These are phyloP conservation scores for Vitrella brassicaformis DNA, from an alignment of 73 alveolate genomes.

Conservation along the genomic window DNA sequence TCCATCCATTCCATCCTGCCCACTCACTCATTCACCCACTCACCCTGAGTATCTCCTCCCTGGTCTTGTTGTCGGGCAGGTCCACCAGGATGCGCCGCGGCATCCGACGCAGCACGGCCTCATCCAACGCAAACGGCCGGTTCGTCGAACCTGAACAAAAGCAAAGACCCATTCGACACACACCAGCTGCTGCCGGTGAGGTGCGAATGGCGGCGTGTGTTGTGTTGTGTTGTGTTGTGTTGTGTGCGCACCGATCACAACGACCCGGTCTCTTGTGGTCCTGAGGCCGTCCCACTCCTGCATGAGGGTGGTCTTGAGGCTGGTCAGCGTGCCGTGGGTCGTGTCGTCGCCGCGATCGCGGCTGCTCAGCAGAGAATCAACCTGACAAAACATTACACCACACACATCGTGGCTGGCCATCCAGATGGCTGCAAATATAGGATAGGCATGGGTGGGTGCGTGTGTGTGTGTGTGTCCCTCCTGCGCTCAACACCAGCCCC, in stretches of 20 bases:
- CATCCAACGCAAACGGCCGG: background rate
- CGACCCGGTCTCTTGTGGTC: conserved; percentile 10
- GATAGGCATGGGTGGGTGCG: too few species aligned
- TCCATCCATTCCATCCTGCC: too few species aligned
- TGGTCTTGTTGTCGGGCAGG: background rate
- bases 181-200: background rate
- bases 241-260: background rate
- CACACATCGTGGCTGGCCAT: too few species aligned
- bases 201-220: too few species aligned
- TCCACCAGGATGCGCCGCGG: background rate
- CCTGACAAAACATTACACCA: background rate
- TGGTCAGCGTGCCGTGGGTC: conserved; percentile 51
- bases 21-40: too few species aligned
- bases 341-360: conserved; percentile 60
- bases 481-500: too few species aligned
- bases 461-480: too few species aligned
- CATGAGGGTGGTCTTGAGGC: conserved; percentile 74
- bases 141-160: background rate
- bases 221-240: too few species aligned
- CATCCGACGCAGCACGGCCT: background rate
- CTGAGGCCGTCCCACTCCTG: conserved; percentile 44
- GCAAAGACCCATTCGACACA: background rate
- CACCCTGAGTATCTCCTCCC: background rate
- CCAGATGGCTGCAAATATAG: too few species aligned
- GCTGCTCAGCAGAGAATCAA: conserved; percentile 62